Base-by-base conservation (phyloP, 306 rosid species). In the Quercus gilva region DNA sequence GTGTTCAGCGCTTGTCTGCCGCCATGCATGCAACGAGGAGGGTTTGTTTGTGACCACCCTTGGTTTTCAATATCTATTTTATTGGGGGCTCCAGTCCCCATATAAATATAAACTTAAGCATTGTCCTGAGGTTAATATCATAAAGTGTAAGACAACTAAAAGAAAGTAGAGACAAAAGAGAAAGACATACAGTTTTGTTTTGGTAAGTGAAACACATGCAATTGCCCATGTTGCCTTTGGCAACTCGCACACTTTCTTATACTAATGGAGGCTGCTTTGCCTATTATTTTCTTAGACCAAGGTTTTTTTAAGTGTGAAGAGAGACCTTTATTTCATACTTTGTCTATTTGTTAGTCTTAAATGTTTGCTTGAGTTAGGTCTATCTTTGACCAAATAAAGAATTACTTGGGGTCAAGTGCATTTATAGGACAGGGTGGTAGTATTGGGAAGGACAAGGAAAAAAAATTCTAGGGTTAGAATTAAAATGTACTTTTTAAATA, bases 1-100 rank as follows among this genome's bases (percentile, higher is more conserved):
- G 78, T 90, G 92, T 84, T 91, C 90, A 76, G 76, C 85, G 84
- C 90, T 70, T 85, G 95, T 88, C 95, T 87, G 88, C 86, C 90
- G 87, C 86, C 91, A 78, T 87, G 86, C 92, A 87, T 80, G 91
- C 89, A 80, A 81, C 84, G 76, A 80, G 82, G 79, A 68, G 64
- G 67, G 69, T 55, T 64, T 81, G 63, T 78, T 69, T 53, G 31
- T 49, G 75, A 61, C 70, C 28, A 12, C 13, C 71, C 23, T 65
- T 17, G 71, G 71, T 12, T 65, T 65, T 8, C 0, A 7, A 3
- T 29, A 17, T 33, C 33, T 65, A 17, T 29, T 65, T 65, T 7
- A 17, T 33, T 65, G 21, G 49, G 49, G 71, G 35, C 33, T 41
- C 75, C 21, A 11, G 57, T 49, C 20, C 37, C 74, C 58, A 23